Base-by-base conservation (phyloP, 768 basidiomycete species). In the Glaciozyma antarctica region DNA sequence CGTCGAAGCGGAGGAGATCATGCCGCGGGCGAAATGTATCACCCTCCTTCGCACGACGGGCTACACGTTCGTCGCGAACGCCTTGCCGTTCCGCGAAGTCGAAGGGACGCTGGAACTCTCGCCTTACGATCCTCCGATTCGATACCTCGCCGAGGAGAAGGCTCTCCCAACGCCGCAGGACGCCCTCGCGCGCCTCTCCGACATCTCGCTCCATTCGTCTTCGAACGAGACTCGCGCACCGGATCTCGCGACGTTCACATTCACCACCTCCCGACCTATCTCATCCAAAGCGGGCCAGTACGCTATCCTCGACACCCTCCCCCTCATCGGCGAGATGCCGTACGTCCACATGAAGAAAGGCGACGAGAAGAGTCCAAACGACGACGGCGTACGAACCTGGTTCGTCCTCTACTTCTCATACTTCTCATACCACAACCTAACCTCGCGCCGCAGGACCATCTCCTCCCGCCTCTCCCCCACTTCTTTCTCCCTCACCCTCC, bases 361-460 rank as follows among this genome's bases (percentile, higher is more conserved):
- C 45, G 32, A 58, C 64, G 53, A 65, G 43, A 26, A 44, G 21
- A 57, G 34, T 28, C 22, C 65, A 19, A 68, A 68, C 51, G 67
- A 68, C 21, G 67, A 68, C 41, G 54, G 54, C 22, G 53, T 68
- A 7, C 58, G 67, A 10, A 68, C 67, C 6, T 68, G 66, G 58
- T 57, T 7, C 5, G 55, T 57, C 7, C n/a, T 15, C 15, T 17
- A 3, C 4, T 15, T 15, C 34, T 7, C 16, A 1, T 17, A 2
- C 8, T 41, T 32, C 2, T n/a, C 41, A n/a, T n/a, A n/a, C 32
- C 54, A 9, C 32, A 13, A 8, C 34, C 21, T 41, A 21, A 26
- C 22, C 5, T 10, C 22, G 2, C 10, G 4, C 13, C 43, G 21
- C 43, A 58, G 57, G 57, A 68, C 67, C 38, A 55, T 68, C 30